Percentiles rank a stretch among this genome's conserved stretches.
Conservation (phyloP, 169 alveolate species). For the Plasmodium sp. region DNA sequence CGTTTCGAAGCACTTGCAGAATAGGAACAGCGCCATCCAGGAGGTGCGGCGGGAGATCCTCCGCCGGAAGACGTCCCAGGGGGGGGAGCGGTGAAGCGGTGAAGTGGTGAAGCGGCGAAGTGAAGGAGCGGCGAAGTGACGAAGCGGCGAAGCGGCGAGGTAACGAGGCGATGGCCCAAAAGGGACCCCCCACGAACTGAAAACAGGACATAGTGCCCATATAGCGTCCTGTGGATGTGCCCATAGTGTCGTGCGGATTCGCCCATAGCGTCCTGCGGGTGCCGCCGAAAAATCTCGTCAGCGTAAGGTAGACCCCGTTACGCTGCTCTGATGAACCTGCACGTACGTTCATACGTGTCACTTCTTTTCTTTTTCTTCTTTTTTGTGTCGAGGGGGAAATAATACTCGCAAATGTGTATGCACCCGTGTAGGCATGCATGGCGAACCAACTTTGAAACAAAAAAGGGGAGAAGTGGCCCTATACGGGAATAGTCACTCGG, state of each 20-base stretch:
- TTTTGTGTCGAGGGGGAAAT: neutral
- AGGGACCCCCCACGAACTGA: neutral
- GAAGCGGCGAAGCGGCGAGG: too few species aligned
- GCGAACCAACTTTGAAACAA: neutral
- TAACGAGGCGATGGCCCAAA: neutral
- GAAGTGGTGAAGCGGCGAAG: too few species aligned
- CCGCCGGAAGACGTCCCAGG: neutral
- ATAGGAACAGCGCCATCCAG: slow-evolving; percentile 42
- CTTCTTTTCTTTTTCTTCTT: neutral
- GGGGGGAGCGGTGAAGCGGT: neutral
- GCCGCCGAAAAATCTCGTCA: neutral
- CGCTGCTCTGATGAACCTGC: neutral
- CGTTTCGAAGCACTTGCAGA: slow-evolving; percentile 30
- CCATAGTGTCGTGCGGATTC: too few species aligned
- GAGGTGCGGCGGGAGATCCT: slow-evolving; percentile 38
- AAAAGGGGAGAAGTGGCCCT: neutral
- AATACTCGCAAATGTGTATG: neutral
- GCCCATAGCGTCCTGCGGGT: neutral
- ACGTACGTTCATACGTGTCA: neutral
- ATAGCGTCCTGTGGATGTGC: neutral
- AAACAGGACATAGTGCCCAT: neutral
- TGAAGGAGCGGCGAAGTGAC: too few species aligned
- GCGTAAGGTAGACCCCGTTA: neutral
- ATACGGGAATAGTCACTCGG: neutral
- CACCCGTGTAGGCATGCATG: neutral